Base-by-base conservation (phyloP, 2,329 filamentous ascomycete genomes). In the Arthrobotrys iridis region DNA sequence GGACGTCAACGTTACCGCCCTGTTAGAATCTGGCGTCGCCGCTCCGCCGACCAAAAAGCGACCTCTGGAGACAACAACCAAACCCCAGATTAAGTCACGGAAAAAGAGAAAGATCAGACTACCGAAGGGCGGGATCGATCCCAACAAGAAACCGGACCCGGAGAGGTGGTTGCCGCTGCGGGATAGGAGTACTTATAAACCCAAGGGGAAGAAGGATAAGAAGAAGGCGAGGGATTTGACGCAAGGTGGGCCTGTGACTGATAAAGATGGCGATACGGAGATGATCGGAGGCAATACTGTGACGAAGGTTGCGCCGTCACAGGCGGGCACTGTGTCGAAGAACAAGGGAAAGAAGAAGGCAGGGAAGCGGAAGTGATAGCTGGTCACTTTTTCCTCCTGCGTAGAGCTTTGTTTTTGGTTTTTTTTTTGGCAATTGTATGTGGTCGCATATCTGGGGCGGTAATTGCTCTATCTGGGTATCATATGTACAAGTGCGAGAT, bases 81-180 rank as follows among this genome's bases (percentile, higher is more conserved):
- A 85, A 77, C 76, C 78, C 2, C 83, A 82, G 18, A 79, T 84
- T 6, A 82, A 83, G 35, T 88, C 88, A 80, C 84, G 86, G 73
- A 88, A 88, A 80, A 85, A 86, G 81, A 87, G 85, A 67, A 88
- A 87, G 78, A 84, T 66, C 11, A 75, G 70, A 58, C 52, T 91
- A 79, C 91, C 91, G 30, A 92, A 92, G 83, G 87, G 89, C 79
- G 92, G 88, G 11, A 75, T 75, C 80, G 91, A 93, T 72, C 87
- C 91, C 60, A 88, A 86, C 79, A 96, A 93, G 85, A 89, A 89
- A 77, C 87, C 92, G 33, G 95, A 99, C 82, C 90, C 93, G 0
- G 95, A 99, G 83, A 87, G 95, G 77, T 99, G 95, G 95, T 83
- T 99, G 74, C 94, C 95, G 10, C 85, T 98, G 80, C 89, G 91